Conservation (phyloP, 768 basidiomycete genomes). For the Agaricus sinodeliciosus region DNA sequence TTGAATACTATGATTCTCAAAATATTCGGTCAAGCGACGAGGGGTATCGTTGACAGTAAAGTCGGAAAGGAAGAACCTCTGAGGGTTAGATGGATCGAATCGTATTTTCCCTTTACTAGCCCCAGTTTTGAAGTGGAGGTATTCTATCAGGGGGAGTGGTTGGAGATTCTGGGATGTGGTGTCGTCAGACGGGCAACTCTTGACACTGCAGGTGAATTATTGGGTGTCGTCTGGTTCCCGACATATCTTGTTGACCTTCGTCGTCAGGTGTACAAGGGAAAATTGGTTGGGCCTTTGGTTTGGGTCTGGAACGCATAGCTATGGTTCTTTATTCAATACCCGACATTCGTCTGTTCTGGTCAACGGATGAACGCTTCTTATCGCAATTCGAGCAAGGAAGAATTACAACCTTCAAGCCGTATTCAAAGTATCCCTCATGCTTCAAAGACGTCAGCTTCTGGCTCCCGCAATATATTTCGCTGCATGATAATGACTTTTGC, state of each 20-base stretch:
- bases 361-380: slow-evolving; percentile 78
- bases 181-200: slow-evolving; percentile 88
- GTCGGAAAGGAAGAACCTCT: slow-evolving; percentile 61
- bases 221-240: neutral
- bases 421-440: slow-evolving; percentile 88
- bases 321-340: slow-evolving; percentile 98
- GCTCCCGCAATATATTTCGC: slow-evolving; percentile 45
- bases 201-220: slow-evolving; percentile 63
- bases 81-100: slow-evolving; percentile 93
- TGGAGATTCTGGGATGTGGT: slow-evolving; percentile 93
- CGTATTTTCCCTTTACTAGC: slow-evolving; percentile 95
- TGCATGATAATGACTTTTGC: slow-evolving; percentile 97
- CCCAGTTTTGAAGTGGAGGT: slow-evolving; percentile 99
- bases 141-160: slow-evolving; percentile 92
- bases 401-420: slow-evolving; percentile 81
- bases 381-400: slow-evolving; percentile 75
- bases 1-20: slow-evolving; percentile 80
- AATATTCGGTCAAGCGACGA: slow-evolving; percentile 64
- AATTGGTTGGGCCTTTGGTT: slow-evolving; percentile 96
- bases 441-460: slow-evolving; percentile 97
- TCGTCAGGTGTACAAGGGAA: slow-evolving; percentile 66
- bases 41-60: slow-evolving; percentile 9
- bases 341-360: slow-evolving; percentile 98
- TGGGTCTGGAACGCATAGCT: slow-evolving; percentile 94
- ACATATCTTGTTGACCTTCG: slow-evolving; percentile 4